Base-by-base conservation (phyloP, 345 rosid genomes). In the Draba incana region DNA sequence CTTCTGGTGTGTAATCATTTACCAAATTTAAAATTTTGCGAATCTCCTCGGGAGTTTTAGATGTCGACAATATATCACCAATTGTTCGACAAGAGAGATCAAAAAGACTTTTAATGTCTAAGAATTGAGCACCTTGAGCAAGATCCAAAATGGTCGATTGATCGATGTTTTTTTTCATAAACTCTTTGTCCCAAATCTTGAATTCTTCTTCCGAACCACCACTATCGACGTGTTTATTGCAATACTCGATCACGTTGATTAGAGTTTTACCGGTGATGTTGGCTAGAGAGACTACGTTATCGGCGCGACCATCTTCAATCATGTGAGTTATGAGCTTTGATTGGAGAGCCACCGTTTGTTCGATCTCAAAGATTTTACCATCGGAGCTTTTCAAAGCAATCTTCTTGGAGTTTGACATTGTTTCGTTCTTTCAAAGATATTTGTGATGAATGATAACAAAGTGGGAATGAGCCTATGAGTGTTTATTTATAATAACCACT, bases 321-420 rank as follows among this genome's bases (percentile, higher is more conserved):
- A 62, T 31, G 37, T 30, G 5, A 24, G 57, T 10, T 49, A 64
- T 20, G 38, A 24, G n/a, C 24, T 64, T 37, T 5, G 69, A 64
- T 20, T 39, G 14, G 35, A 38, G 48, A 50, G 48, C 69, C n/a
- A 64, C 69, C 0, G n/a, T 35, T 50, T 64, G 25, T 7, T 50
- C 58, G 9, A 64, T 30, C 57, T 64, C 58, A 37, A 64, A 64
- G 24, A n/a, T 37, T 8, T 64, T 10, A 2, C 58, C 69, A 39
- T 64, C 48, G 2, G 24, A 50, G 48, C 25, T 64, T 25, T 64
- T 48, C 46, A 64, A 37, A 2, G 35, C 35, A 9, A 64, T 35
- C 23, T 20, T 64, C 16, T 62, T 62, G 3, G 66, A 31, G 15
- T 2, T 30, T 11, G 28, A 46, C 53, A 61, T 44, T 20, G 10